phyloP scores from a whole-genome alignment of 306 rosid species.

The Quercus suber region DNA sequence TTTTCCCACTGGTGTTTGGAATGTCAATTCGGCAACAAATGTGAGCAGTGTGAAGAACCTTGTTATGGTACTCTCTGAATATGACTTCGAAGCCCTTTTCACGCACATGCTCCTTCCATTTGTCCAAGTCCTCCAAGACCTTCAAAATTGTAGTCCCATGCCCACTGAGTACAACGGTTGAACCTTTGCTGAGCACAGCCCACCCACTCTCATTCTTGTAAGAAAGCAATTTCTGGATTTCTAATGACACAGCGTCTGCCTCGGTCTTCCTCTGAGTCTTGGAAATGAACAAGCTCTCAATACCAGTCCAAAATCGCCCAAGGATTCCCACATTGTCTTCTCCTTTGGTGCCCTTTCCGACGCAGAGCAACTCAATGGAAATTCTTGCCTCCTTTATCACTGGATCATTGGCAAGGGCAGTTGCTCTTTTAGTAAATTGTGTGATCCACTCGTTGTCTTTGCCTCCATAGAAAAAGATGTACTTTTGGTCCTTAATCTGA shows the following conservation, averaged over 20 bases:
- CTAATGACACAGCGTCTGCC: conserved; percentile 5
- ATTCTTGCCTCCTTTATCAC: conserved; percentile 40
- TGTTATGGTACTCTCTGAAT: conserved; percentile 13
- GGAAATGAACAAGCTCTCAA: conserved; percentile 53
- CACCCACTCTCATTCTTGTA: conserved; percentile 45
- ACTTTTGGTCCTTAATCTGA: conserved; percentile 50
- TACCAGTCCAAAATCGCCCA: conserved; percentile 36
- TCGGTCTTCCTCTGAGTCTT: conserved; percentile 28
- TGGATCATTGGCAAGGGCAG: conserved; percentile 34
- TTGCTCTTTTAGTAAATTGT: conserved; percentile 44
- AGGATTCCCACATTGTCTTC: conserved; percentile 23
- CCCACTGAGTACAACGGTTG: conserved; percentile 21
- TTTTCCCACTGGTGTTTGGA: conserved; percentile 29
- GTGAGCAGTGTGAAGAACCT: conserved; percentile 12
- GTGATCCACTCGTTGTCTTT: conserved; percentile 54
- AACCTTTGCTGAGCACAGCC: conserved; percentile 38
- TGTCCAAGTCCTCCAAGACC: conserved; percentile 38
- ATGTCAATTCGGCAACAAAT: conserved; percentile 36
- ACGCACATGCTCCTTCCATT: conserved; percentile 43
- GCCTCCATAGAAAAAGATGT: conserved; percentile 66
- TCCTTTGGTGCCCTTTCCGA: conserved; percentile 42
- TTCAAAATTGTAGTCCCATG: conserved; percentile 28
- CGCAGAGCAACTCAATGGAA: conserved; percentile 34
- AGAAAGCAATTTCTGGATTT: conserved; percentile 33
- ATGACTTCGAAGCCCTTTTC: conserved; percentile 36